Base-by-base conservation (phyloP, 2,329 filamentous ascomycete genomes). In the Trichoderma afroharzianum region DNA sequence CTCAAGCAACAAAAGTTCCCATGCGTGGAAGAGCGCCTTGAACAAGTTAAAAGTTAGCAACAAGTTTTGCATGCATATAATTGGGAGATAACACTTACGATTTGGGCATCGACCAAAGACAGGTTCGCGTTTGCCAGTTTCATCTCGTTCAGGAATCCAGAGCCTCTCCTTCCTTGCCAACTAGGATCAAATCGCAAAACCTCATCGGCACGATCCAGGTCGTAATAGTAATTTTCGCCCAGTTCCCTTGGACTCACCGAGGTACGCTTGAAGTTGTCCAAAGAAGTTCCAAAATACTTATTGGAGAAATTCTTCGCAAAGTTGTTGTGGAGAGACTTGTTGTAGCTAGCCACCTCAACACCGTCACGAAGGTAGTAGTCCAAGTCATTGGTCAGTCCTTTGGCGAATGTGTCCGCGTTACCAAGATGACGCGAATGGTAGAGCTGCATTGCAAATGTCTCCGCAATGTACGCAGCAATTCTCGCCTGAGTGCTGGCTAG, bases 51-150 rank as follows among this genome's bases (percentile, higher is more conserved):
- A 53, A 6, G 50, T 63, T 57, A 43, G 71, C 71, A 71, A 6
- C 14, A 26, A 5, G 12, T 30, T 15, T 32, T 4, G 14, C n/a
- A 6, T 15, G 9, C 50, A 21, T 6, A 57, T 6, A 32, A 30
- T 59, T 57, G 4, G 14, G 14, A 33, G 26, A 6, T 6, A 63
- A 30, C 32, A 71, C 91, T 82, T 85, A 93, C 91, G 74, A 96
- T 91, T 83, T 99, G 94, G 28, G 95, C 93, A 80, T 98, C 94
- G 39, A 99, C 94, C 39, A 97, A 85, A 28, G 95, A 97, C 67
- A 99, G 81, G 80, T 99, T 98, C 73, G 92, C 84, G 80, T 99
- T 99, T 55, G 95, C 96, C 73, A 90, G 90, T 77, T 91, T 88
- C 82, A 99, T 91, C 79, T 99, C 96, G 63, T 88, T 88, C 73